These are phyloP conservation scores for Dactylellina cionopaga DNA, from an alignment of 2,329 filamentous ascomycete species.

Conservation along the genomic window DNA sequence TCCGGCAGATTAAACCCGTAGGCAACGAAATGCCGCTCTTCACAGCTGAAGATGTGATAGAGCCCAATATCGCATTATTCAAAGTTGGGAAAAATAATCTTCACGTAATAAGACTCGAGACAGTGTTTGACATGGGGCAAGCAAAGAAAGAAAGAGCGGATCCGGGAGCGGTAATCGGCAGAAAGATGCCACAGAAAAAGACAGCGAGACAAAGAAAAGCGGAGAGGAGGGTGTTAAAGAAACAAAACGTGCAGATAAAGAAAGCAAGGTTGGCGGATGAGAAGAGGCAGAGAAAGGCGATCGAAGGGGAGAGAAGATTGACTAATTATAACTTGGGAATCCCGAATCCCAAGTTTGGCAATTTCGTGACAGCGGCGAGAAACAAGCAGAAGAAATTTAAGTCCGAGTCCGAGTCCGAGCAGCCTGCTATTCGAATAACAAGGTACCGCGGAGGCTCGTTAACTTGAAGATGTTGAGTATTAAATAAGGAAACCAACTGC, in stretches of 20 bases:
- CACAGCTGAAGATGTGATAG: slow-evolving; percentile 14
- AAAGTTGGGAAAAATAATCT: slow-evolving; percentile 45
- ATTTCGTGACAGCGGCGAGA: no score
- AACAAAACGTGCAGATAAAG: not conserved
- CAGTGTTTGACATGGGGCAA: not conserved
- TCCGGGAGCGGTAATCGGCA: not conserved
- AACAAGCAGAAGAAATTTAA: no score
- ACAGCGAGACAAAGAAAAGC: slow-evolving; percentile 12
- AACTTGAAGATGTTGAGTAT: no score
- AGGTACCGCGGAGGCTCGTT: no score
- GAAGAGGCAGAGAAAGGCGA: not conserved
- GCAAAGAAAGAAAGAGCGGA: slow-evolving; percentile 3
- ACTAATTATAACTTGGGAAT: no score
- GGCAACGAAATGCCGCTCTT: not conserved
- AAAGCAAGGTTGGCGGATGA: not conserved
- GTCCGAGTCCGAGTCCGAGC: no score
- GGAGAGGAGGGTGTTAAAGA: slow-evolving; percentile 4
- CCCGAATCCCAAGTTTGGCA: not conserved
- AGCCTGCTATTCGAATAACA: no score
- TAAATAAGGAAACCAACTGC: no score
- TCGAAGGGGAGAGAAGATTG: slow-evolving; percentile 1
- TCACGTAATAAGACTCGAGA: slow-evolving; percentile 21
- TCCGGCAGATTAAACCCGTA: slow-evolving; percentile 21
- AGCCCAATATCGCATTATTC: slow-evolving; percentile 10
- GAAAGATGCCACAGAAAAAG: no score